Base-by-base conservation (phyloP, 768 basidiomycete genomes). In the Tylopilus intermedius region DNA sequence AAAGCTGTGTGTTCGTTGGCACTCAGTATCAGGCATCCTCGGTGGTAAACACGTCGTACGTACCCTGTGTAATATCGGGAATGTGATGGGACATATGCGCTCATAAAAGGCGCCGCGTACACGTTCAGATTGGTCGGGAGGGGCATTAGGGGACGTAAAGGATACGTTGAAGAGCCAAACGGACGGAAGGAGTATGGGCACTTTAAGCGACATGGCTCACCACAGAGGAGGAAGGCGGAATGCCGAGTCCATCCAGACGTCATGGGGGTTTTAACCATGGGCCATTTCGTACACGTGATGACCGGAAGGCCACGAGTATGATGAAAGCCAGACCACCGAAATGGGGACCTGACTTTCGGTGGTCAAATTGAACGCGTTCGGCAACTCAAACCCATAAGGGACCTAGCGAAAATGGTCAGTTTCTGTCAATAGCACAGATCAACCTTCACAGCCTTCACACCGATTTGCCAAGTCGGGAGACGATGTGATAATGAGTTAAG, bases 91-190 rank as follows among this genome's bases (percentile, higher is more conserved):
- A n/a, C 54, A 62, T 21, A 67, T 49, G 2, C 27, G 50, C 49
- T 67, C 66, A 10, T 67, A 60, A 32, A 69, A 50, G 3, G 60
- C 54, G 9, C 57, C 57, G 2, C 47, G 39, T 8, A 65, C 38
- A 0, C 51, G 57, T 39, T 67, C 67, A 5, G 63, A 62, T 29
- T 44, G 14, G 13, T 58, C 45, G 1, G 66, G 65, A 38, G 63
- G 48, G 2, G 58, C 9, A 35, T 29, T 60, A 1, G 66, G 66
- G 8, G 66, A 49, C 26, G 42, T 62, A 29, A 62, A 69, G 8
- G 66, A 54, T 37, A 51, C 24, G 30, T 69, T 69, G 54, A 67
- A 67, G 38, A 69, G 55, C 60, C 61, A 56, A 9, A 65, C 21
- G n/a, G 65, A 65, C 3, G 62, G 51, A 14, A 65, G 37, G 38